These are phyloP conservation scores for Fusarium oxysporum DNA, from an alignment of 2,329 filamentous ascomycete species.

Conservation along the genomic window DNA sequence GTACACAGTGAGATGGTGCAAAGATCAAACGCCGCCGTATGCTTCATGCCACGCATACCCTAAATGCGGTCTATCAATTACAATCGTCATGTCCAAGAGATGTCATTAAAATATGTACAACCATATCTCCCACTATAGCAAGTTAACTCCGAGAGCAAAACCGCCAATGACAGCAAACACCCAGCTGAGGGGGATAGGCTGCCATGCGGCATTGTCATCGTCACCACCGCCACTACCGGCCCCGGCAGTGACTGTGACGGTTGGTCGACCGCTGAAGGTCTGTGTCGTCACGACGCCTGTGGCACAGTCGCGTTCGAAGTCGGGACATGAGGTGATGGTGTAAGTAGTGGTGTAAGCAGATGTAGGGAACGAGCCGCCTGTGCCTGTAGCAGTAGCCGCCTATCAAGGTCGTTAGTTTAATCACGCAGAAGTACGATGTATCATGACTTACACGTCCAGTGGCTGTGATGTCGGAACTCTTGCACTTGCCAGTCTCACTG, in stretches of 20 bases:
- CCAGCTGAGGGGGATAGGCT: conserved; percentile 29
- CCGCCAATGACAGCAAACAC: conserved; percentile 36
- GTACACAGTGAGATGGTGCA: not conserved
- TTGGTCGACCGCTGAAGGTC: conserved; percentile 34
- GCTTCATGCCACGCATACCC: conserved; percentile 6
- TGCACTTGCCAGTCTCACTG: conserved; percentile 51
- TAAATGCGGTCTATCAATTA: conserved; percentile 29
- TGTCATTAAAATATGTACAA: conserved; percentile 31
- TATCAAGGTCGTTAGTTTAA: not conserved
- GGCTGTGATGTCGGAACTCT: conserved; percentile 44
- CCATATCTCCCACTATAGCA: conserved; percentile 33
- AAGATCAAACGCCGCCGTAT: conserved; percentile 36
- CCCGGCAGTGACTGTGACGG: conserved; percentile 39
- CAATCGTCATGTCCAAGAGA: conserved; percentile 22
- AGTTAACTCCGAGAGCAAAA: conserved; percentile 40
- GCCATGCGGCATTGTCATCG: conserved; percentile 36
- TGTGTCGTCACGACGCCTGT: conserved; percentile 45
- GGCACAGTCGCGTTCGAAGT: conserved; percentile 37
- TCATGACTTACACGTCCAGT: conserved; percentile 14
- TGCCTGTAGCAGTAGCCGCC: conserved; percentile 16
- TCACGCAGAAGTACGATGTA: not conserved
- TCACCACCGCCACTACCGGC: conserved; percentile 5
- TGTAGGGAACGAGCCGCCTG: conserved; percentile 24
- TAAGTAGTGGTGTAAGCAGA: conserved; percentile 43
- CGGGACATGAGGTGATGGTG: conserved; percentile 45